Percentiles rank a stretch among this genome's conserved stretches.
phyloP scores from a whole-genome alignment of 1,139 yeast species.

The Geotrichum australiense region DNA sequence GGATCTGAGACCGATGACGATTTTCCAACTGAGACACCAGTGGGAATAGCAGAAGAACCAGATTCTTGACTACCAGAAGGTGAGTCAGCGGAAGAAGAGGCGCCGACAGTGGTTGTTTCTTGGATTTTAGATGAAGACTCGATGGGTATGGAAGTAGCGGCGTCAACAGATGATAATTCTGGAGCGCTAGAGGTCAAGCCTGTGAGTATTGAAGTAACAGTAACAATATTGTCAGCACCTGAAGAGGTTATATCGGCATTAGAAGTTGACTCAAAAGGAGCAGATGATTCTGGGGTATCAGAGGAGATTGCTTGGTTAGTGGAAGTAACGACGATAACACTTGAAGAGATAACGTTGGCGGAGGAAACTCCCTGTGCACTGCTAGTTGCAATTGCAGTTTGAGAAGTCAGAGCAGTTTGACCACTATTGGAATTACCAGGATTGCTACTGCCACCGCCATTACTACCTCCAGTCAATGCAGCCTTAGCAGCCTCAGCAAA shows the following conservation, averaged over 20 bases:
- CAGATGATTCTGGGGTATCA: too few species aligned
- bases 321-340: conserved; percentile 15
- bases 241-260: too few species aligned
- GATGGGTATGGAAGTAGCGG: too few species aligned
- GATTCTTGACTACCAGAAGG: too few species aligned
- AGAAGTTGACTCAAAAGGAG: too few species aligned
- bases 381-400: too few species aligned
- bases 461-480: conserved; percentile 21
- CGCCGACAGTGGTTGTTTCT: conserved; percentile 8
- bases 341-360: too few species aligned
- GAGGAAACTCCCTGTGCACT: conserved; percentile 1
- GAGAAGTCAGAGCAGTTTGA: background rate
- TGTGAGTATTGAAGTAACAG: background rate
- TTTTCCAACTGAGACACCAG: too few species aligned
- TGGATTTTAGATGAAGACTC: too few species aligned
- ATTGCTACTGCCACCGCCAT: conserved; percentile 8
- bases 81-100: conserved; percentile 11
- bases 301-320: conserved; percentile 12
- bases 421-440: conserved; percentile 11
- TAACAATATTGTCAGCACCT: background rate
- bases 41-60: background rate
- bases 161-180: too few species aligned
- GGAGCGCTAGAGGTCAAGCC: conserved; percentile 4
- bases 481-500: conserved; percentile 43
- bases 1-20: too few species aligned